Base-by-base conservation (phyloP, 2,329 filamentous ascomycete species). In the Ilyonectria robusta region DNA sequence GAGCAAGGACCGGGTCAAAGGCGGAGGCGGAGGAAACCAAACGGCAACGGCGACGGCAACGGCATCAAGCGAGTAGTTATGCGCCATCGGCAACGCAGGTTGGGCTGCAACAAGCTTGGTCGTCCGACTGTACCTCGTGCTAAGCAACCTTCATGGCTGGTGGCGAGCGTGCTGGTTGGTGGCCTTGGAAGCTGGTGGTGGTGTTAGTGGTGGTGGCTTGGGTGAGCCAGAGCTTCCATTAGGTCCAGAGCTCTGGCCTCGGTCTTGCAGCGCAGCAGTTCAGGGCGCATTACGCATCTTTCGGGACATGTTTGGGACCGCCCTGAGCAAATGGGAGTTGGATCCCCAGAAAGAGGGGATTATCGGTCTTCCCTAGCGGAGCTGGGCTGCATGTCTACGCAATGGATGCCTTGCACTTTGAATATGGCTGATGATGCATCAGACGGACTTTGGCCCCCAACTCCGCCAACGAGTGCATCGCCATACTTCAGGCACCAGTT, bases 21-120 rank as follows among this genome's bases (percentile, higher is more conserved):
- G 40, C 23, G 31, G 29, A 40, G 46, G 46, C 50, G 40, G 50
- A 54, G 50, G 35, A 59, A 42, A 57, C 23, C 55, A 62, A 47
- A 59, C 26, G 26, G 50, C 50, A 59, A 59, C 26, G 26, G 50
- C 50, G 55, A 55, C 56, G 57, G 62, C 59, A 56, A 29, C 57
- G 63, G 62, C 66, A 66, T 62, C 59, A 68, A 44, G 21, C 62
- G 33, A 55, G 59, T 54, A 61, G 56, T 62, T 68, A 67, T 70
- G 68, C 57, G 54, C 56, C 72, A 61, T 62, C 63, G 70, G 65
- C 42, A 72, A 71, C 68, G 72, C 67, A 70, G 60, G 55, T 70
- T 75, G 72, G 72, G 53, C 57, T 73, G 65, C 65, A 73, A 64
- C 69, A 66, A 66, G 65, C 58, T 70, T 58, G 69, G 65, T 63